Evolutionary conservation across 495 filamentous ascomycete genomes (phyloP), one percentile per base, ranked within the genome.

Genomic region (Recurvomyces mirabilis): DNA sequence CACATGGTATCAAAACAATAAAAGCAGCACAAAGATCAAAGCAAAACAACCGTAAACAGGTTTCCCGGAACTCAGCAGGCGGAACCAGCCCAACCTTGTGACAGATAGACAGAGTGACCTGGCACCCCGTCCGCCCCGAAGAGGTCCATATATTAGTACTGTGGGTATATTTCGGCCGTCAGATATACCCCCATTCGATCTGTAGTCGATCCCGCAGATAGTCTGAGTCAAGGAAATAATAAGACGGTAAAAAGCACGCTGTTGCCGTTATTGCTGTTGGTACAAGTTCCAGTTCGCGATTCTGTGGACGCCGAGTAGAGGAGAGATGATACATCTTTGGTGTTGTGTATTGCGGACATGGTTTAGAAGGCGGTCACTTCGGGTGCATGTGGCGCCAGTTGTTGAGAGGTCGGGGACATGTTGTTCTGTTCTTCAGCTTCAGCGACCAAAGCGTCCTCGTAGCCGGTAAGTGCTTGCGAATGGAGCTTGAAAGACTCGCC

Each of bases 401-500:
- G 24, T 15, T 11, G 32, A 7, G 30, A 15, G 1, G 51, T 38
- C 15, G 40, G 36, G 22, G 24, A n/a, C 36, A 34, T 40, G 22
- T 24, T 24, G 5, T 24, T 2, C 17, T 40, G 13, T 9, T 47
- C 18, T 21, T 37, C 39, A 3, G 38, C 46, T 18, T 37, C 50
- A 15, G 36, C 38, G 33, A 49, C 26, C 20, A 49, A 14, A 28
- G 51, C 84, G 59, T 94, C 93, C 55, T 93, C 87, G 61, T 94
- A 94, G 61, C 91, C 86, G 33, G 84, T 74, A 17, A 98, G 77
- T 39, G 91, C 87, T 64, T 96, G 87, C 13, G 91, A 82, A 65
- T 95, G 88, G 45, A 94, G 81, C 59, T 91, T 87, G 77, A 96
- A 98, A 36, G 91, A 87, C 62, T 96, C 93, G 60, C 91, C 91